phyloP scores from a whole-genome alignment of 129 eudicot genomes.

The Ambrosia trifida region DNA sequence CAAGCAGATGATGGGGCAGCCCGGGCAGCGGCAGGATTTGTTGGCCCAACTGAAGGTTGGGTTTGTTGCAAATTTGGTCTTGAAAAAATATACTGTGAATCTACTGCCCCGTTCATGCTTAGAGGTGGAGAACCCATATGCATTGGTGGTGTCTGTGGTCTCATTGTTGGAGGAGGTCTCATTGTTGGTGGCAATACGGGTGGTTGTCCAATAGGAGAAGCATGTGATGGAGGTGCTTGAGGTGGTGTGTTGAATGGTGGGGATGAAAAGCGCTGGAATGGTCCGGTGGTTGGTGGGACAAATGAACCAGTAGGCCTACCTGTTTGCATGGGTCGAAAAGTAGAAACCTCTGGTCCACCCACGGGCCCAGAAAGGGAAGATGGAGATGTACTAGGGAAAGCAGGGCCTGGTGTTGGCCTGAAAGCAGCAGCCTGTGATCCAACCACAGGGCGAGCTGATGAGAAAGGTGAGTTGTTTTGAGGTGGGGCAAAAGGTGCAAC shows the following conservation, averaged over 20 bases:
- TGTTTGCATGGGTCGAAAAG: constrained; percentile 47
- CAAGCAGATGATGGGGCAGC: constrained; percentile 41
- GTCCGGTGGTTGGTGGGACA: constrained; percentile 53
- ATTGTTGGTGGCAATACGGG: constrained; percentile 26
- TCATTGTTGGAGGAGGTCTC: constrained; percentile 40
- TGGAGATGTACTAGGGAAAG: constrained; percentile 37
- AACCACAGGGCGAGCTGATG: constrained; percentile 66
- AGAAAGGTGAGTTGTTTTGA: constrained; percentile 54
- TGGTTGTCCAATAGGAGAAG: constrained; percentile 47
- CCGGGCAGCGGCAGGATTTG: constrained; percentile 50
- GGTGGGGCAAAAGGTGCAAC: constrained; percentile 7
- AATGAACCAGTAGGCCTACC: constrained; percentile 39
- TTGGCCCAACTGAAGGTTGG: constrained; percentile 48
- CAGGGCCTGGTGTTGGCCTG: constrained; percentile 36
- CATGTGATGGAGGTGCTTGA: constrained; percentile 39
- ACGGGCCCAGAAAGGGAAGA: constrained; percentile 3
- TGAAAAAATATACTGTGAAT: constrained; percentile 31
- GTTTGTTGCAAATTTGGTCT: constrained; percentile 37
- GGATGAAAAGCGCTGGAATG: constrained; percentile 53
- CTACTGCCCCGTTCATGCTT: constrained; percentile 39
- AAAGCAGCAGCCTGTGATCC: constrained; percentile 42
- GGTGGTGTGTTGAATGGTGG: not conserved
- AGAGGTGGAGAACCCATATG: constrained; percentile 69
- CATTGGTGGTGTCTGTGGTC: constrained; percentile 36
- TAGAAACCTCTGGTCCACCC: constrained; percentile 45